Evolutionary conservation across 2,329 filamentous ascomycete species (phyloP), one percentile per base, ranked within the genome.

Genomic region (Penicillium frequentans): DNA sequence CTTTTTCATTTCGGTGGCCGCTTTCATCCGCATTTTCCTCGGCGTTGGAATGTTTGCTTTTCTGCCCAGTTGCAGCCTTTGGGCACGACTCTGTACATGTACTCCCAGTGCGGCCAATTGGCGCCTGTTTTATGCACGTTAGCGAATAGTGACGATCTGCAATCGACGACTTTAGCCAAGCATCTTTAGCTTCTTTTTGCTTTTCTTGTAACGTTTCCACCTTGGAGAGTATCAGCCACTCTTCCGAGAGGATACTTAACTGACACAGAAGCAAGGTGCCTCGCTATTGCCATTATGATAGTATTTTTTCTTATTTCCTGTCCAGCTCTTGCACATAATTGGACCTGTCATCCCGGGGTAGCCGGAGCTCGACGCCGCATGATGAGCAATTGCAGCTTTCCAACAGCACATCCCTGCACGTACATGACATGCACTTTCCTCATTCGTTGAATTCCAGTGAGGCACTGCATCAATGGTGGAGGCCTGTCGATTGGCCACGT

Each of bases 341-440:
- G 49, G 45, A 35, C 14, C 39, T 31, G 39, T 19, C 31, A 49
- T 39, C 16, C 52, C 52, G 45, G 52, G 52, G 33, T 47, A 46
- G 45, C 52, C 55, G 29, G 54, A 21, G 16, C 29, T 46, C 23
- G 49, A 27, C 51, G 35, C 51, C 31, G 50, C 46, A 43, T 54
- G 55, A 53, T 24, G 37, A 56, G 21, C 31, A 37, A 81, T 82
- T 95, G 90, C 80, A 93, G 90, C 39, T 89, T 92, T 73, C 77
- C 26, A 46, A 11, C 43, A 47, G 24, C 47, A 21, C 33, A 56
- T 43, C 54, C 48, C 48, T 47, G 54, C 16, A 46, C 51, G 11
- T 27, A 53, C 51, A 47, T 53, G 48, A 50, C n/a, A 45, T 24
- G 11, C 27, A 10, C 11, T 2, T 21, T 45, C 19, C 49, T 52